A percentile compares a stretch with the other conserved stretches of the same genome.
Conservation (phyloP, 345 rosid species). For the Cardamine resedifolia region DNA sequence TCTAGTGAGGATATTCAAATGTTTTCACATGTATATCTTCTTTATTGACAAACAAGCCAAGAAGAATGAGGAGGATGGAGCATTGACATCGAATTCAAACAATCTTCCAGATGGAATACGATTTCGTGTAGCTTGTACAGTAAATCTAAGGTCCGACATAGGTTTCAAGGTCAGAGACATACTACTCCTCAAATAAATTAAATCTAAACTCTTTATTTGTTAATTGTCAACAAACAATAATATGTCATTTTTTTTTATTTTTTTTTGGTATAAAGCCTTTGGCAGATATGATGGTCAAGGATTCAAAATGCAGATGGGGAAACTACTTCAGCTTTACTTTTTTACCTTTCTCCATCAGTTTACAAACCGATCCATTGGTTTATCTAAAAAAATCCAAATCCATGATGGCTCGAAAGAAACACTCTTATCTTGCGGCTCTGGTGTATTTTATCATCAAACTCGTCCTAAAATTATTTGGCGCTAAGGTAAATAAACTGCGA, state of each 20-base stretch:
- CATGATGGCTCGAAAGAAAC: slow-evolving; percentile 51
- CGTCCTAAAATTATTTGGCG: slow-evolving; percentile 37
- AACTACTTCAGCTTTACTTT: slow-evolving; percentile 51
- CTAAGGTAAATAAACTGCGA: slow-evolving; percentile 35
- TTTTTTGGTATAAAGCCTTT: slow-evolving; percentile 34
- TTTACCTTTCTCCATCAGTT: slow-evolving; percentile 45
- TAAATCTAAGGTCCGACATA: slow-evolving; percentile 50
- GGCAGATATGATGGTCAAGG: slow-evolving; percentile 54
- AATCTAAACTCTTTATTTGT: background rate
- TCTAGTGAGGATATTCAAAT: too few relatives aligned
- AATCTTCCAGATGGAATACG: slow-evolving; percentile 41
- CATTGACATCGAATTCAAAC: slow-evolving; percentile 3
- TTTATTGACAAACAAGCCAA: slow-evolving; percentile 22
- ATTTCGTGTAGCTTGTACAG: slow-evolving; percentile 46
- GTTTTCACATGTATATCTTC: background rate
- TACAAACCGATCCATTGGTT: slow-evolving; percentile 48
- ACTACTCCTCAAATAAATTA: background rate
- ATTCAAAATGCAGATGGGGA: slow-evolving; percentile 53
- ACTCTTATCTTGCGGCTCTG: slow-evolving; percentile 47
- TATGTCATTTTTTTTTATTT: too few relatives aligned
- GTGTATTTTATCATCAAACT: slow-evolving; percentile 10
- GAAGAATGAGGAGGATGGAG: background rate
- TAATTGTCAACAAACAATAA: background rate
- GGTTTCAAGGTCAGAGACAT: slow-evolving; percentile 52
- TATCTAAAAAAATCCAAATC: slow-evolving; percentile 48